Conservation (phyloP, 164 flowering plant species). For the Malania oleifera region DNA sequence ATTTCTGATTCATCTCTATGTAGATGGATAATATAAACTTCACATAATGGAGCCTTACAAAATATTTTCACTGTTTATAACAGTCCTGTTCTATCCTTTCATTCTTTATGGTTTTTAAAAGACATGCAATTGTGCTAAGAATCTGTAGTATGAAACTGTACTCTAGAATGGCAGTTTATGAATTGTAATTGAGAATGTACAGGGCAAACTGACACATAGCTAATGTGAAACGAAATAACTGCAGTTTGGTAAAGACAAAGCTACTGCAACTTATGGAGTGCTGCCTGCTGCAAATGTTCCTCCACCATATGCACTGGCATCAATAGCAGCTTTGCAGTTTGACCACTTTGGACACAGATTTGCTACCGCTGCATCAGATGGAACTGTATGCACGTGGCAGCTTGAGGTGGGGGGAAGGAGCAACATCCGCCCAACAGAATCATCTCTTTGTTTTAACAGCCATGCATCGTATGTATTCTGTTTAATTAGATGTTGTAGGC, state of each 20-base stretch:
- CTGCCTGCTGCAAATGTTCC: slow-evolving; percentile 95
- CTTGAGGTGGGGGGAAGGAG: slow-evolving; percentile 97
- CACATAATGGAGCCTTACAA: no score
- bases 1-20: no score
- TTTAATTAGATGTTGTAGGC: neutral
- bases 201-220: neutral
- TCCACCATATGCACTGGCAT: slow-evolving; percentile 93
- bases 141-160: neutral
- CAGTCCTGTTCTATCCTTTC: neutral
- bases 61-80: no score
- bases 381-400: slow-evolving; percentile 98
- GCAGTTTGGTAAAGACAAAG: slow-evolving; percentile 92
- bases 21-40: no score
- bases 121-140: neutral
- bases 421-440: slow-evolving; percentile 79
- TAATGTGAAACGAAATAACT: slow-evolving; percentile 14
- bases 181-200: neutral
- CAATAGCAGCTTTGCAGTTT: slow-evolving; percentile 83
- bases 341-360: slow-evolving; percentile 89
- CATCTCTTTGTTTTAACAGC: slow-evolving; percentile 74
- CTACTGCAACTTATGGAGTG: slow-evolving; percentile 96
- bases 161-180: neutral
- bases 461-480: slow-evolving; percentile 71
- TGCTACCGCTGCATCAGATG: slow-evolving; percentile 86
- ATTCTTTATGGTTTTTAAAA: neutral